Base-by-base conservation (phyloP, 139 green algal species). In the Coelastrella sp. region DNA sequence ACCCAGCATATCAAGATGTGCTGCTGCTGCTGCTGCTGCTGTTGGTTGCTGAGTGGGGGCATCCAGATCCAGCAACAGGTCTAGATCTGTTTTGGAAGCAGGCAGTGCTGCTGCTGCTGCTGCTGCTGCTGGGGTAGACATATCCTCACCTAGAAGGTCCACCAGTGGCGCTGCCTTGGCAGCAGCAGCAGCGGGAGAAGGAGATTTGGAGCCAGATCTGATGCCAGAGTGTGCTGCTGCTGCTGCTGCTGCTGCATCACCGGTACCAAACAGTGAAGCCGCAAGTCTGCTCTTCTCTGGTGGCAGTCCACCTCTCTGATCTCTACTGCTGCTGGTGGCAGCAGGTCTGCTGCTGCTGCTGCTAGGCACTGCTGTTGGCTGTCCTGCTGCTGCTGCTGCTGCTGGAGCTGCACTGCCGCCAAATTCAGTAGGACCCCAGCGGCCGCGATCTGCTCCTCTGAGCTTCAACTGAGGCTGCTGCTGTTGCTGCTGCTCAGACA, bases 231-330 rank as follows among this genome's bases (percentile, higher is more conserved):
- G 63, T 76, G 22, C 70, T 27, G 84, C 49, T 89, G 91, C 70
- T 27, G 84, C 49, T 89, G 91, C 76, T 68, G 80, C 84, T 78
- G 91, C 59, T 84, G 86, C 35, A 90, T 91, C 84, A 59, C 17
- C 89, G 85, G 57, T 65, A 20, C 94, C 94, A 79, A 96, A 95
- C n/a, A 94, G 80, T 12, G 94, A 93, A 20, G 91, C 91, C 57
- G 94, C 94, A 20, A 95, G 90, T 35, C 82, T 84, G 68, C 90
- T 87, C 27, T 82, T 56, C 80, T 84, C 19, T 65, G 22, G 8
- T 58, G 78, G 22, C 56, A 84, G 65, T 61, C 27, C 27, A n/a
- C 80, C 12, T 22, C 15, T 59, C 57, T 76, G 80, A 61, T 58
- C 27, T 10, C 17, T 73, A 80, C 82, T 90, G 56, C 63, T 88